Evolutionary conservation across 805 yeast species (phyloP), one percentile per base, ranked within the genome.

Genomic region (Candida chilensis): DNA sequence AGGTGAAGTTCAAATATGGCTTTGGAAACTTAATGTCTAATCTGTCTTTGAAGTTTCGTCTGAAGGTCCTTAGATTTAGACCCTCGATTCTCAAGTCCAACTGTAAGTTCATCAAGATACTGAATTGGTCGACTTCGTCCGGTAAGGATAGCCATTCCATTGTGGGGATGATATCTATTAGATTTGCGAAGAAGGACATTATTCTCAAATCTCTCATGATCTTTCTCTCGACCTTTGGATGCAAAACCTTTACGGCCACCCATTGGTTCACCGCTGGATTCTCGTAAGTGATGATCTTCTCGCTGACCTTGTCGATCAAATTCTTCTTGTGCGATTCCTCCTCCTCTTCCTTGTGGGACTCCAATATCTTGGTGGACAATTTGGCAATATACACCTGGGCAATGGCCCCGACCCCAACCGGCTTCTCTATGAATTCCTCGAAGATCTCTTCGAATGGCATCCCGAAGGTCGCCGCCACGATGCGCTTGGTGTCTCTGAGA

Each of bases 81-180:
- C 92, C 92, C 50, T 92, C 99, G 21, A 92, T 84, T 39, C 96
- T 63, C 34, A 92, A 57, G 54, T 92, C 97, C 34, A 92, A 59
- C 53, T 92, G 99, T 29, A 85, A 52, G 24, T 76, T 74, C 97
- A 92, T 90, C 60, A 92, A 67, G 1, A 74, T 60, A 1, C 85
- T 70, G 49, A 92, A 92, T 45, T 88, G 92, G 26, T 78, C 82
- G 3, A 90, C 97, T 51, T 92, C 98, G 37, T 80, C 90, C 0
- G 97, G 98, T 28, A 92, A 59, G 3, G 96, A 84, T 4, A 92
- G 63, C 99, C 99, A 92, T 49, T 92, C 96, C 94, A 92, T 85
- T 0, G 95, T 86, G 4, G 99, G 99, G 5, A 92, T 59, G 5
- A 49, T 44, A 44, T 88, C 78, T 30, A 92, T 71, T 1, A 67